phyloP scores from a whole-genome alignment of 345 rosid species.

The Mangifera indica region DNA sequence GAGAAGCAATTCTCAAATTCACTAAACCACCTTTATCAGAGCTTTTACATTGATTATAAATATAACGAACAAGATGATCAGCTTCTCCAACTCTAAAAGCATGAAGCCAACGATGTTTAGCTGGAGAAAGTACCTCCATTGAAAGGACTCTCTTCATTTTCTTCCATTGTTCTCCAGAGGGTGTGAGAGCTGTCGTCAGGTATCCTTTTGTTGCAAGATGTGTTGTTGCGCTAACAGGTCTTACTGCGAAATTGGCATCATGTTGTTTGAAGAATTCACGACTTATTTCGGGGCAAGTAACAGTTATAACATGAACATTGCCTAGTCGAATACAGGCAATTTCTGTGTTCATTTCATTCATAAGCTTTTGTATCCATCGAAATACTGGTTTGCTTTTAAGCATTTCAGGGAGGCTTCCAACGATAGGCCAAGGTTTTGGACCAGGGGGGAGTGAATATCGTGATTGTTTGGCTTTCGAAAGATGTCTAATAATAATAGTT shows the following conservation, averaged over 20 bases:
- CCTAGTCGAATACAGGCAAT: conserved; percentile 47
- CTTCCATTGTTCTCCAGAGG: conserved; percentile 47
- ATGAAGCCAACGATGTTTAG: conserved; percentile 38
- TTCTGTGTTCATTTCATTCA: conserved; percentile 44
- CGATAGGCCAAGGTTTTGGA: conserved; percentile 38
- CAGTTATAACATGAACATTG: conserved; percentile 37
- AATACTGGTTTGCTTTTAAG: conserved; percentile 33
- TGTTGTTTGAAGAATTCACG: conserved; percentile 38
- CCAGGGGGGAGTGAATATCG: conserved; percentile 37
- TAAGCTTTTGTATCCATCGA: conserved; percentile 42
- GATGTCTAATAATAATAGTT: neutral
- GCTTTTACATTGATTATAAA: conserved; percentile 35
- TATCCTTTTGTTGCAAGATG: conserved; percentile 26
- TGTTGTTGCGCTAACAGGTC: conserved; percentile 32
- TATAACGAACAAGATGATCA: conserved; percentile 34
- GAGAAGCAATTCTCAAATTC: conserved; percentile 30
- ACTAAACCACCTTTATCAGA: conserved; percentile 18
- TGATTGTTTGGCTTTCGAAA: neutral
- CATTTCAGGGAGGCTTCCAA: conserved; percentile 41
- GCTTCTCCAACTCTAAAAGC: conserved; percentile 41
- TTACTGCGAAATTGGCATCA: conserved; percentile 39
- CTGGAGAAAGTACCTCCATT: conserved; percentile 35
- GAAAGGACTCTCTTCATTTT: conserved; percentile 44
- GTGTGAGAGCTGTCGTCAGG: conserved; percentile 26
- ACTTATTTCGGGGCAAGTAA: conserved; percentile 40